phyloP scores from a whole-genome alignment of 2,329 filamentous ascomycete genomes.

The Immersiporthe knoxdaviesiana region DNA sequence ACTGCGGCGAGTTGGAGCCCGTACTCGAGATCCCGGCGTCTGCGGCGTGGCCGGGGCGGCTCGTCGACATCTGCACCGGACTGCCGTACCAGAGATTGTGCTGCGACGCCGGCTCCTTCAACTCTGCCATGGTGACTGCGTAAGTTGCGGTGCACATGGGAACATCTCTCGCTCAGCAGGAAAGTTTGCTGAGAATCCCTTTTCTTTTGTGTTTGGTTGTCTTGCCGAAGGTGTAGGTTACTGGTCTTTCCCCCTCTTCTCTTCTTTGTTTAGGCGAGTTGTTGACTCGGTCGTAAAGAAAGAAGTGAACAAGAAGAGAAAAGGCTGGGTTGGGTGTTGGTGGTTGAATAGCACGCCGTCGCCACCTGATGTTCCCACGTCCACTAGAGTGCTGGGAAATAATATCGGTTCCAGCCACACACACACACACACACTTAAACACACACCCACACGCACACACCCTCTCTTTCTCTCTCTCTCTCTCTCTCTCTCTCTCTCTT shows the following conservation, averaged over 20 bases:
- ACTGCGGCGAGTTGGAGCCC: slow-evolving; percentile 51
- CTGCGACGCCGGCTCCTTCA: slow-evolving; percentile 61
- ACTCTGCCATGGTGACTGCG: slow-evolving; percentile 65
- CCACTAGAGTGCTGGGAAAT: slow-evolving; percentile 12
- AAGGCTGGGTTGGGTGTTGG: not conserved
- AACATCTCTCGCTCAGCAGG: slow-evolving; percentile 47
- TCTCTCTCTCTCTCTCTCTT: no score
- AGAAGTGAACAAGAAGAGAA: no score
- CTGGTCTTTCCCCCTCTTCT: no score
- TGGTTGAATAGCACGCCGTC: slow-evolving; percentile 22
- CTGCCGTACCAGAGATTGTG: slow-evolving; percentile 62
- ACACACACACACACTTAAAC: slow-evolving; percentile 8
- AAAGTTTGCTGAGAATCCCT: slow-evolving; percentile 17
- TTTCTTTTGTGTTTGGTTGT: not conserved
- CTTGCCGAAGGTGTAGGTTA: no score
- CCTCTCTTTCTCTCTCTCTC: no score
- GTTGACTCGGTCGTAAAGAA: not conserved
- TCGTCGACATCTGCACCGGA: slow-evolving; percentile 55
- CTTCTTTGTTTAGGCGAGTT: no score
- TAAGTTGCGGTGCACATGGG: slow-evolving; percentile 66
- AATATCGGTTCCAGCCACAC: slow-evolving; percentile 21
- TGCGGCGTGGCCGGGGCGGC: slow-evolving; percentile 54
- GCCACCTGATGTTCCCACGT: slow-evolving; percentile 20
- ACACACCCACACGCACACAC: no score
- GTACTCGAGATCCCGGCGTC: slow-evolving; percentile 53